Percentiles rank a stretch among this genome's conserved stretches.
Evolutionary conservation across 352 stramenopile genomes (phyloP).

Genomic region (Albugo laibachii): DNA sequence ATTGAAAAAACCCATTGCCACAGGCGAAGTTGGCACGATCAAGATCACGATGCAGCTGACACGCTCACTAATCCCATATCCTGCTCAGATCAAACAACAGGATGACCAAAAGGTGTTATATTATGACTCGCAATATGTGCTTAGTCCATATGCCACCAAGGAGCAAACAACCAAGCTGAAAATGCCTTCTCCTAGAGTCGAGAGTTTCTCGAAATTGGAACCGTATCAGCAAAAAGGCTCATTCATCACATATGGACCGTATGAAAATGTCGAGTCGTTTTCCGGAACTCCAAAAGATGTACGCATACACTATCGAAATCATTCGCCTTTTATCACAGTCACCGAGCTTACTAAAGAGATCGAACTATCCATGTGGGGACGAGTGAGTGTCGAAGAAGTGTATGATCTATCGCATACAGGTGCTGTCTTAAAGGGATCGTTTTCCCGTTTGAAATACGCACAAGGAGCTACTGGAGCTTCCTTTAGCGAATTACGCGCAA

Average conservation of each 20-base stretch:
- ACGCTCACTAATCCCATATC: conserved; percentile 57
- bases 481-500: conserved; percentile 50
- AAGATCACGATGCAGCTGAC: conserved; percentile 70
- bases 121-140: conserved; percentile 33
- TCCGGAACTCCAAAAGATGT: conserved; percentile 14
- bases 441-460: conserved; percentile 76
- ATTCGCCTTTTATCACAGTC: conserved; percentile 71
- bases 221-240: conserved; percentile 54
- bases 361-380: conserved; percentile 81
- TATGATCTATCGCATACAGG: conserved; percentile 76
- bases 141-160: conserved; percentile 54
- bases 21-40: conserved; percentile 26
- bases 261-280: conserved; percentile 32
- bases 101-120: conserved; percentile 78
- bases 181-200: conserved; percentile 44
- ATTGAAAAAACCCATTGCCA: conserved; percentile 31
- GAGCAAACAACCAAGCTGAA: conserved; percentile 77
- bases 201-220: conserved; percentile 36
- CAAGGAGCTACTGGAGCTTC: conserved; percentile 38
- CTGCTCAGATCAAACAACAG: conserved; percentile 46
- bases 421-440: conserved; percentile 64
- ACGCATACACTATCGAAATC: conserved; percentile 71
- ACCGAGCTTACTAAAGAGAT: conserved; percentile 70
- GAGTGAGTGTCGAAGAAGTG: conserved; percentile 74
- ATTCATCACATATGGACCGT: conserved; percentile 59